A percentile compares a stretch with the other conserved stretches of the same genome.
phyloP scores from a whole-genome alignment of 306 rosid genomes.

The Alnus glutinosa region DNA sequence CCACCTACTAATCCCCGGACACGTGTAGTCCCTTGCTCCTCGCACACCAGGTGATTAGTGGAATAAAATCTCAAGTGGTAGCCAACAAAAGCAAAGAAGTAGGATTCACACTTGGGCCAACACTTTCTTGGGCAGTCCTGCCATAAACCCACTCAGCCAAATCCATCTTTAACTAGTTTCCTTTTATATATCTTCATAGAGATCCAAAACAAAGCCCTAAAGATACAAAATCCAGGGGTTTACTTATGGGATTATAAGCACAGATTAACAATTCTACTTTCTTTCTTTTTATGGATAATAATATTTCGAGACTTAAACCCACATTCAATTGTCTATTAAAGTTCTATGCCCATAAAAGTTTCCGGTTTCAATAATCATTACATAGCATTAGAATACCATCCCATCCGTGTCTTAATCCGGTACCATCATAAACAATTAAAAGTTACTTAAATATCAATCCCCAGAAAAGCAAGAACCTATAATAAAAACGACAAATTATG shows the following conservation, averaged over 20 bases:
- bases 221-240: background rate
- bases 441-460: background rate
- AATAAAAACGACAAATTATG: background rate
- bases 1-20: background rate
- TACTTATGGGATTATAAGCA: background rate
- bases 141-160: background rate
- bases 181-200: background rate
- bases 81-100: background rate
- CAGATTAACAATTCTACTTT: too few relatives aligned
- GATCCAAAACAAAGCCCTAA: background rate
- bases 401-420: background rate
- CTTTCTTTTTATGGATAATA: background rate
- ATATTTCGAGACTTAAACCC: background rate
- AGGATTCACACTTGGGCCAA: background rate
- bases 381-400: background rate
- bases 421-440: background rate
- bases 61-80: background rate
- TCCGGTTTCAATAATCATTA: background rate
- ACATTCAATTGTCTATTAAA: background rate
- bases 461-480: background rate
- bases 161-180: background rate
- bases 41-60: background rate
- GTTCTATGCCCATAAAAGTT: background rate
- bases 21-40: background rate
- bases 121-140: background rate